Evolutionary conservation across 768 basidiomycete species (phyloP).

Genomic region (Xerocomellus dryophilus): DNA sequence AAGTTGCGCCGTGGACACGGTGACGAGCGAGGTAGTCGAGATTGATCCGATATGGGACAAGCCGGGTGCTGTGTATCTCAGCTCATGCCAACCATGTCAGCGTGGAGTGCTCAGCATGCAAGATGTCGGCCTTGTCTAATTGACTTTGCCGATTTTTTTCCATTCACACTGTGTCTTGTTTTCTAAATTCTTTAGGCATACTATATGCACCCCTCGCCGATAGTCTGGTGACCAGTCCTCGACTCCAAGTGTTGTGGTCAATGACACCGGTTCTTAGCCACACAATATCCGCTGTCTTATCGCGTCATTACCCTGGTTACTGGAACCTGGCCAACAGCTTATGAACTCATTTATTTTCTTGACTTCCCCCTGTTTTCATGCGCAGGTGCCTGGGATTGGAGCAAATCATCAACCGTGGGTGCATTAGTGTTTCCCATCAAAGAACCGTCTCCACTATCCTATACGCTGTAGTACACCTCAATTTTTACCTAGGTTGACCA

Average conservation of each 20-base stretch:
- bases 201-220: too few relatives aligned
- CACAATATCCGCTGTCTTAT: neutral
- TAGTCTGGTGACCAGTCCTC: too few relatives aligned
- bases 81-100: too few relatives aligned
- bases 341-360: neutral
- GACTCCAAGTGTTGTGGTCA: too few relatives aligned
- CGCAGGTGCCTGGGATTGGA: neutral
- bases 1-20: conserved; percentile 3
- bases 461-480: neutral
- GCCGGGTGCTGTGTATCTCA: too few relatives aligned
- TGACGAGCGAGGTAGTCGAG: conserved; percentile 3
- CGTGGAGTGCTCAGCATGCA: too few relatives aligned
- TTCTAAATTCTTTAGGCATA: too few relatives aligned
- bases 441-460: neutral
- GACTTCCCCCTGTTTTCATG: neutral
- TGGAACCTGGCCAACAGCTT: neutral
- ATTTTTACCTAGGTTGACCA: neutral
- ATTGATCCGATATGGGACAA: conserved; percentile 1
- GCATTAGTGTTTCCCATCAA: neutral
- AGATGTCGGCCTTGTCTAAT: too few relatives aligned
- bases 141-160: too few relatives aligned
- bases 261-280: neutral
- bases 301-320: neutral
- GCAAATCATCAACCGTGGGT: neutral
- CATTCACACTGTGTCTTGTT: too few relatives aligned